Evolutionary conservation across 305 asterid species (phyloP).

Genomic region (Fraxinus nigra): DNA sequence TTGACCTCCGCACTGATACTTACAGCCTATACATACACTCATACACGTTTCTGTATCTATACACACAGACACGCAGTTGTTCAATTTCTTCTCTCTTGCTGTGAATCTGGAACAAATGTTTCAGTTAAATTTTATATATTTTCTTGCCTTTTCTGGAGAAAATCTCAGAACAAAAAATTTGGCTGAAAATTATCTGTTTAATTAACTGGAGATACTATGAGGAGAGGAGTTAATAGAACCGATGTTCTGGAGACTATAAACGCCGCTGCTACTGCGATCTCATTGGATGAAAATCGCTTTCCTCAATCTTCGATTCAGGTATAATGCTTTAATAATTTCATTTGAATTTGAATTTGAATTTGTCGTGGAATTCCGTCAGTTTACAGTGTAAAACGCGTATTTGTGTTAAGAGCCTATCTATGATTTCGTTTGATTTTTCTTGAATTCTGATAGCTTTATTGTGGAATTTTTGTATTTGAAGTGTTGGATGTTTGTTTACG

Average conservation of each 20-base stretch:
- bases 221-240: slow-evolving; percentile 37
- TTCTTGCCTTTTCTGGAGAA: background rate
- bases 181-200: slow-evolving; percentile 15
- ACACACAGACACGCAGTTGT: slow-evolving; percentile 3
- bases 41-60: background rate
- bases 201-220: slow-evolving; percentile 34
- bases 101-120: background rate
- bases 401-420: slow-evolving; percentile 6
- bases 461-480: background rate
- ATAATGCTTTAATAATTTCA: background rate
- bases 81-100: background rate
- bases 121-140: background rate
- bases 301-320: slow-evolving; percentile 62
- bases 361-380: slow-evolving; percentile 17
- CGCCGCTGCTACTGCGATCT: slow-evolving; percentile 95
- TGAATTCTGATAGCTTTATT: slow-evolving; percentile 4
- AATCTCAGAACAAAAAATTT: background rate
- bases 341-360: background rate
- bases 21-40: background rate
- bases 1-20: slow-evolving; percentile 31
- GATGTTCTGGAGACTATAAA: slow-evolving; percentile 64
- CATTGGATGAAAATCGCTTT: slow-evolving; percentile 56
- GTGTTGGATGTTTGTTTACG: background rate
- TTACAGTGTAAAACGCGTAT: slow-evolving; percentile 7
- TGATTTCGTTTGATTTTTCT: slow-evolving; percentile 7